Evolutionary conservation across 2,329 filamentous ascomycete genomes (phyloP), one percentile per base, ranked within the genome.

Genomic region (Mycosphaerella arachidis): DNA sequence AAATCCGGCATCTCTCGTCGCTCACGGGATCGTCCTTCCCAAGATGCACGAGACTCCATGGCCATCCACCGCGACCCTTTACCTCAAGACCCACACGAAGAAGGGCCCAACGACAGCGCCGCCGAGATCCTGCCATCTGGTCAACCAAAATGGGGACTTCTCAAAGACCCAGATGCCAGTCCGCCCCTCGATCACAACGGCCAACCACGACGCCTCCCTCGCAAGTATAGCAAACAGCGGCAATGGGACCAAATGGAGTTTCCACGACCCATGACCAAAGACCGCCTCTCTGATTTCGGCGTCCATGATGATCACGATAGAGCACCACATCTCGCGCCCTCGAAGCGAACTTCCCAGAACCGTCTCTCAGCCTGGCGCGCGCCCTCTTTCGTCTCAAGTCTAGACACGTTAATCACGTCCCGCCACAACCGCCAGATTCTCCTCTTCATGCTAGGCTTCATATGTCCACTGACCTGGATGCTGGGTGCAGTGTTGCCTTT

Each of bases 381-480:
- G 6, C 73, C 73, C 1, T 68, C 63, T 27, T 72, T 75, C 55
- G 70, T 70, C 53, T 73, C 74, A 51, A 68, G 66, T 10, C 65
- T 74, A 13, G 70, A 70, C 57, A 72, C 68, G 4, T 62, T 74
- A 13, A 57, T 74, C 37, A 63, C 64, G 30, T 70, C 66, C 10
- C 67, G 70, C 20, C 68, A 71, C 55, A 74, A 74, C 48, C 64
- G 72, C 5, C 73, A 75, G 52, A 70, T 74, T 43, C 60, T 74
- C 8, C 63, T 73, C 20, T 75, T 75, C 61, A 66, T 66, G 16
- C 61, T 73, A 7, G 73, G 73, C 33, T 75, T 75, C 63, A 51
- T 74, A 6, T 70, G 68, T 53, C 73, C 73, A 3, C 46, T 73
- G 2, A 62, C 70, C 43, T 75, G 73, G 73, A 71, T 74, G 62